These are phyloP conservation scores for Leccinum obscurum DNA, from an alignment of 768 basidiomycete genomes.

Conservation along the genomic window DNA sequence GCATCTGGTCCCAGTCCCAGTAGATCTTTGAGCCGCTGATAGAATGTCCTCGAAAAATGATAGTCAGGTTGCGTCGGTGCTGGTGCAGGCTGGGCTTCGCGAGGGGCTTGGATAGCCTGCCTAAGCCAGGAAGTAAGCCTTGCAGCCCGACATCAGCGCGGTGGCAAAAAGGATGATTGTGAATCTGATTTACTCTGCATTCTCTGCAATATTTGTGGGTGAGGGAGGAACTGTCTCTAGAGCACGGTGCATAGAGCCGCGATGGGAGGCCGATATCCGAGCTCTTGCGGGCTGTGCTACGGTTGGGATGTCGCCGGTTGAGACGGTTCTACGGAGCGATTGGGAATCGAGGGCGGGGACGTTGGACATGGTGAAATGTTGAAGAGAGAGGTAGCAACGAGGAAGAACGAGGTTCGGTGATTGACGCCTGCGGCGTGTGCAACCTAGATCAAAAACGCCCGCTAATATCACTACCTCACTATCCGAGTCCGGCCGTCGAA, in stretches of 20 bases:
- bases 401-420: slow-evolving; percentile 17
- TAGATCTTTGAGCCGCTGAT: slow-evolving; percentile 34
- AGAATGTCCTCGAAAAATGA: slow-evolving; percentile 19
- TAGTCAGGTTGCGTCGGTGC: slow-evolving; percentile 4
- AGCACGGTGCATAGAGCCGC: slow-evolving; percentile 27
- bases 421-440: slow-evolving; percentile 34
- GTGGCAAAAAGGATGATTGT: slow-evolving; percentile 6
- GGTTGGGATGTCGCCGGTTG: slow-evolving; percentile 35
- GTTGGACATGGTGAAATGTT: slow-evolving; percentile 31
- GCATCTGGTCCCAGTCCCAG: slow-evolving; percentile 58
- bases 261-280: slow-evolving; percentile 31
- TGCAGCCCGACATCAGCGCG: slow-evolving; percentile 23
- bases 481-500: slow-evolving; percentile 19
- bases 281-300: slow-evolving; percentile 26
- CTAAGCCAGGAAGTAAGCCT: slow-evolving; percentile 27
- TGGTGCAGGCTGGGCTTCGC: slow-evolving; percentile 6
- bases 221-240: slow-evolving; percentile 21
- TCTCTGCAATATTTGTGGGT: slow-evolving; percentile 16
- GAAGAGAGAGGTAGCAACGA: slow-evolving; percentile 14
- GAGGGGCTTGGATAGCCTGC: slow-evolving; percentile 25
- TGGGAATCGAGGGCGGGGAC: slow-evolving; percentile 31
- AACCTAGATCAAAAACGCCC: slow-evolving; percentile 5
- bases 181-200: slow-evolving; percentile 19
- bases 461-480: slow-evolving; percentile 13
- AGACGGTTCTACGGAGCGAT: slow-evolving; percentile 36